phyloP scores from a whole-genome alignment of 345 rosid species.

The Melaleuca quinquenervia region DNA sequence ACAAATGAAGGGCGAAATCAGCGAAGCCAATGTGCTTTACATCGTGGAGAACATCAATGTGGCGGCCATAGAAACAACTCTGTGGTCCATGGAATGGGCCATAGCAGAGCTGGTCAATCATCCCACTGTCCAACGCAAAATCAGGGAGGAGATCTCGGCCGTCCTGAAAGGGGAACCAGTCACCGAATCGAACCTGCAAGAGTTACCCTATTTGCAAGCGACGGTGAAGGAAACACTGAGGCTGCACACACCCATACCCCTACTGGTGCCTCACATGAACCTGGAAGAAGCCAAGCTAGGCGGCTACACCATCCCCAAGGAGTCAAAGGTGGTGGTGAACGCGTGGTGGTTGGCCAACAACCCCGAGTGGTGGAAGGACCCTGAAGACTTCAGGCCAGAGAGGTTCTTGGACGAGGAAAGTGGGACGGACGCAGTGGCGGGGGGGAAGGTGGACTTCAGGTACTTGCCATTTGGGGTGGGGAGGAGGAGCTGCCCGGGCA shows the following conservation, averaged over 20 bases:
- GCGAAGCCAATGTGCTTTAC: slow-evolving; percentile 47
- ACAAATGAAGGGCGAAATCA: slow-evolving; percentile 47
- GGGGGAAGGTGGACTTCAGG: slow-evolving; percentile 48
- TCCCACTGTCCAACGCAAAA: slow-evolving; percentile 32
- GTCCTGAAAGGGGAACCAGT: slow-evolving; percentile 22
- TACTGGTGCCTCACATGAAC: slow-evolving; percentile 62
- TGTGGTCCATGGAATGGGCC: slow-evolving; percentile 75
- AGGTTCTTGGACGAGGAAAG: slow-evolving; percentile 42
- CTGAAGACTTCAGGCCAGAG: slow-evolving; percentile 45
- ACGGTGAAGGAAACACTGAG: slow-evolving; percentile 45
- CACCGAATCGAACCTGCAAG: slow-evolving; percentile 27
- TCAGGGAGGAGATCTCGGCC: slow-evolving; percentile 28
- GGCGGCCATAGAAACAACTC: slow-evolving; percentile 56
- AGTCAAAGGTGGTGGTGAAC: slow-evolving; percentile 51
- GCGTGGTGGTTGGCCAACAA: slow-evolving; percentile 71
- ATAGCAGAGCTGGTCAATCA: slow-evolving; percentile 56
- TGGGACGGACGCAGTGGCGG: slow-evolving; percentile 27
- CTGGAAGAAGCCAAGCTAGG: slow-evolving; percentile 46
- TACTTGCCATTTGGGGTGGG: slow-evolving; percentile 55
- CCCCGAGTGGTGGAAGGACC: slow-evolving; percentile 42
- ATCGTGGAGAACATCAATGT: slow-evolving; percentile 65
- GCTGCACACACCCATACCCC: slow-evolving; percentile 48
- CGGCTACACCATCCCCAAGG: slow-evolving; percentile 40
- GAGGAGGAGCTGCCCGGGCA: slow-evolving; percentile 50
- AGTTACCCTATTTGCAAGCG: slow-evolving; percentile 46